phyloP scores from a whole-genome alignment of 768 basidiomycete genomes.

The Amyloporia xantha region DNA sequence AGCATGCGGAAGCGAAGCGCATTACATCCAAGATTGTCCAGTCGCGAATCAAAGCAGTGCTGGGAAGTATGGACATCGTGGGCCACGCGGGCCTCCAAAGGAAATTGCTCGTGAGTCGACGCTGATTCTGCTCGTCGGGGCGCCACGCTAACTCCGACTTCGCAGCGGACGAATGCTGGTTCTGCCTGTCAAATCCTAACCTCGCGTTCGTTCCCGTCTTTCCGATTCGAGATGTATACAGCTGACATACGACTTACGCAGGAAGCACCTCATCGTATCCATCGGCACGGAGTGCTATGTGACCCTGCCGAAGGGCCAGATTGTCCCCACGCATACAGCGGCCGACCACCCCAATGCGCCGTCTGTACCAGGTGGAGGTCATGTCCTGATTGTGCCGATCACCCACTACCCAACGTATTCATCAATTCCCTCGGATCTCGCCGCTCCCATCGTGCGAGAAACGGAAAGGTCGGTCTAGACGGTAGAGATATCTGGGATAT shows the following conservation, averaged over 20 bases:
- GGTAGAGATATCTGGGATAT: too few relatives aligned
- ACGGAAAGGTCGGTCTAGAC: conserved; percentile 54
- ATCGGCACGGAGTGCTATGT: conserved; percentile 93
- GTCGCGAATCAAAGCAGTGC: conserved; percentile 48
- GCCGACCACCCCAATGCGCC: conserved; percentile 32
- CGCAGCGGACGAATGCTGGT: conserved; percentile 93
- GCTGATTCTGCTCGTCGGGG: neutral
- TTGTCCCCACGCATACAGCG: conserved; percentile 70
- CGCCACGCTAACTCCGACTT: neutral
- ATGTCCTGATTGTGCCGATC: conserved; percentile 90
- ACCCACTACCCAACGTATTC: conserved; percentile 87
- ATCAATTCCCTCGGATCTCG: conserved; percentile 74
- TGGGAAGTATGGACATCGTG: conserved; percentile 17
- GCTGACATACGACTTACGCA: conserved; percentile 25
- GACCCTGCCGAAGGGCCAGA: conserved; percentile 94
- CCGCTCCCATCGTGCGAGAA: conserved; percentile 70
- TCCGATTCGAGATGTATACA: neutral
- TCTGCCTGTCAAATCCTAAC: conserved; percentile 92
- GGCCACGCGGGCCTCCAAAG: conserved; percentile 53
- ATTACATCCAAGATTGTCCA: conserved; percentile 86
- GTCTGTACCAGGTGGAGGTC: conserved; percentile 88
- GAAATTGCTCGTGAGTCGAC: conserved; percentile 69
- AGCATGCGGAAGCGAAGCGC: conserved; percentile 81
- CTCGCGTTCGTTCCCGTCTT: conserved; percentile 53
- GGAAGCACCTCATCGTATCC: conserved; percentile 92